These are phyloP conservation scores for Dactylella cylindrospora DNA, from an alignment of 2,329 filamentous ascomycete species.

Conservation along the genomic window DNA sequence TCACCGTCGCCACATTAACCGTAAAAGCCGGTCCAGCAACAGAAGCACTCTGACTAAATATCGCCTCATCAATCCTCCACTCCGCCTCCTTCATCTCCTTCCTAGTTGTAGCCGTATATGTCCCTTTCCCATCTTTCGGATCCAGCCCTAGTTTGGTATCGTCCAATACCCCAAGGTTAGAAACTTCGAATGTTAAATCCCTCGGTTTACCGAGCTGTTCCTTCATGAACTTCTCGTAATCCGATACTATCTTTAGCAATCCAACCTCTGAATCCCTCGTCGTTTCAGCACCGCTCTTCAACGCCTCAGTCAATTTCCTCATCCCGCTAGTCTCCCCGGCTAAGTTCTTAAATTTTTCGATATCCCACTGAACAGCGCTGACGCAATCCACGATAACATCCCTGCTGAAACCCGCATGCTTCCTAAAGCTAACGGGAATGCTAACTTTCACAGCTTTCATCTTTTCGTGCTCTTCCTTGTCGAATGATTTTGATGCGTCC, in stretches of 20 bases:
- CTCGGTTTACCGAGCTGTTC: conserved; percentile 55
- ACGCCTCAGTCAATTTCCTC: conserved; percentile 44
- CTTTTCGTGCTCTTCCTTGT: conserved; percentile 15
- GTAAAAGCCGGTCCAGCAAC: conserved; percentile 55
- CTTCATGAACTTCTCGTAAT: conserved; percentile 55
- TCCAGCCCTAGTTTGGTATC: conserved; percentile 15
- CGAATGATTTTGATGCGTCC: neutral
- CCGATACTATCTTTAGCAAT: conserved; percentile 54
- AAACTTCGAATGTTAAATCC: conserved; percentile 57
- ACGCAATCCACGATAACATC: conserved; percentile 50
- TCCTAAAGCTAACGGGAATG: conserved; percentile 33
- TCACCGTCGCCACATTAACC: conserved; percentile 57
- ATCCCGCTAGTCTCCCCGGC: conserved; percentile 36
- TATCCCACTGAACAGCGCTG: conserved; percentile 50
- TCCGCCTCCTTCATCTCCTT: conserved; percentile 9
- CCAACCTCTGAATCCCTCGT: conserved; percentile 53
- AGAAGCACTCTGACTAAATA: conserved; percentile 59
- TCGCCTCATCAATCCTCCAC: conserved; percentile 54
- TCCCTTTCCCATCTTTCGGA: neutral
- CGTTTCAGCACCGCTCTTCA: conserved; percentile 50
- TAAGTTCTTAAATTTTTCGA: conserved; percentile 54
- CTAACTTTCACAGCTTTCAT: conserved; percentile 25
- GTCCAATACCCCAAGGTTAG: conserved; percentile 58
- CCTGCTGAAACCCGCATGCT: conserved; percentile 17
- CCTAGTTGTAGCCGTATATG: too few relatives aligned